A percentile compares a stretch with the other conserved stretches of the same genome.
Evolutionary conservation across 345 rosid species (phyloP).

Genomic region (Pistacia integerrima): DNA sequence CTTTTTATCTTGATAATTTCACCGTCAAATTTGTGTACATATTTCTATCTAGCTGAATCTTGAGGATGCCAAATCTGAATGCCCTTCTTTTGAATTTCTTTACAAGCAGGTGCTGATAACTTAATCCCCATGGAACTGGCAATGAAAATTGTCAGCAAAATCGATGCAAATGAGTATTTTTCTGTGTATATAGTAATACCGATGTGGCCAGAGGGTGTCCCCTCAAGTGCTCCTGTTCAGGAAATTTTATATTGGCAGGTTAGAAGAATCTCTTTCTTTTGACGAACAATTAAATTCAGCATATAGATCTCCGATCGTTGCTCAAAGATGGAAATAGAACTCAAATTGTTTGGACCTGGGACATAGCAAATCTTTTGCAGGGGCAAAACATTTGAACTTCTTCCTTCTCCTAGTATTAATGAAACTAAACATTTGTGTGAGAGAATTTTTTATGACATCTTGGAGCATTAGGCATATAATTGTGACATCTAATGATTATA

Average conservation of each 20-base stretch:
- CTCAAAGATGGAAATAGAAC: background rate
- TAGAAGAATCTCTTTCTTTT: slow-evolving; percentile 1
- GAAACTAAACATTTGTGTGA: background rate
- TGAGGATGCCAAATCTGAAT: slow-evolving; percentile 5
- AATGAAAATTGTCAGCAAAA: slow-evolving; percentile 62
- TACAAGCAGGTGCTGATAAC: slow-evolving; percentile 63
- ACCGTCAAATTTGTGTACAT: background rate
- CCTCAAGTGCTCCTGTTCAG: slow-evolving; percentile 60
- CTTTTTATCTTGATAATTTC: background rate
- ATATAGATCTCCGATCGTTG: background rate
- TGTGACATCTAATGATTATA: slow-evolving; percentile 10
- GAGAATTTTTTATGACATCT: background rate
- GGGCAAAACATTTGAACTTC: background rate
- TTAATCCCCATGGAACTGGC: slow-evolving; percentile 71
- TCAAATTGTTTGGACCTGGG: background rate
- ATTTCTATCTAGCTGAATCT: background rate
- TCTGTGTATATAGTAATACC: slow-evolving; percentile 61
- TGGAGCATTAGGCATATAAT: background rate
- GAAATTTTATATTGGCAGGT: slow-evolving; percentile 82
- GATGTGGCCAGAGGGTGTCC: slow-evolving; percentile 77
- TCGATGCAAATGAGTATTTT: slow-evolving; percentile 52
- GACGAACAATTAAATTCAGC: background rate
- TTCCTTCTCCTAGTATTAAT: background rate
- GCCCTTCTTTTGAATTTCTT: background rate
- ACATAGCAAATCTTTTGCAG: background rate